Evolutionary conservation across 306 rosid species (phyloP), one percentile per base, ranked within the genome.

Genomic region (Trichosanthes cucumerina): DNA sequence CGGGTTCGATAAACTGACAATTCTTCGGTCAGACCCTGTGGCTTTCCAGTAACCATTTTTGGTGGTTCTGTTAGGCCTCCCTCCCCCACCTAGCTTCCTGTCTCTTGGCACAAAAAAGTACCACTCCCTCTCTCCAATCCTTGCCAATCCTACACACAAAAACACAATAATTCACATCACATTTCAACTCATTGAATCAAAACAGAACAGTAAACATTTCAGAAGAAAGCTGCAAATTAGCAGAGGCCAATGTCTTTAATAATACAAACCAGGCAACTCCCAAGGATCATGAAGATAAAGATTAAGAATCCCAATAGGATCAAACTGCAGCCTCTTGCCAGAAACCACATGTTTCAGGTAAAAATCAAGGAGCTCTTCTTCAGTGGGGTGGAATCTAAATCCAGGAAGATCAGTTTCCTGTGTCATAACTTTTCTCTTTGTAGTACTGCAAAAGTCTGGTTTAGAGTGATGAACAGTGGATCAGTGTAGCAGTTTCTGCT

Each of bases 101-200:
- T 95, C 97, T 80, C 99, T 90, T n/a, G 98, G 99, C 87, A 95
- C 99, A 18, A 92, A 95, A 78, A 95, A 95, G 79, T 95, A 95
- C 99, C 99, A 95, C 66, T 95, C 99, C 71, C 99, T 91, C 78
- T 95, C 99, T 10, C 99, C 98, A 14, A 88, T 89, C 84, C 85
- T 89, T 26, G 97, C 88, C 85, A 91, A 38, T 18, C 86, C 99
- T 94, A 47, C 28, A n/a, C 21, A 44, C 59, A 60, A 21, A 74
- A 80, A 36, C 44, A 53, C 15, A 71, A 28, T 16, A 28, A 72
- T 28, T 15, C 58, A 50, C 52, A 13, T 26, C 62, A 49, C 8
- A 26, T 18, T 74, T 41, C 63, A 46, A 33, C 59, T 21, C 16
- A 46, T 14, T 77, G 18, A 39, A 43, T 38, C 43, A 60, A 28